Percentiles rank a stretch among this genome's conserved stretches.
Evolutionary conservation across 106 monocot species (phyloP).

Genomic region (Phalaenopsis equestris): DNA sequence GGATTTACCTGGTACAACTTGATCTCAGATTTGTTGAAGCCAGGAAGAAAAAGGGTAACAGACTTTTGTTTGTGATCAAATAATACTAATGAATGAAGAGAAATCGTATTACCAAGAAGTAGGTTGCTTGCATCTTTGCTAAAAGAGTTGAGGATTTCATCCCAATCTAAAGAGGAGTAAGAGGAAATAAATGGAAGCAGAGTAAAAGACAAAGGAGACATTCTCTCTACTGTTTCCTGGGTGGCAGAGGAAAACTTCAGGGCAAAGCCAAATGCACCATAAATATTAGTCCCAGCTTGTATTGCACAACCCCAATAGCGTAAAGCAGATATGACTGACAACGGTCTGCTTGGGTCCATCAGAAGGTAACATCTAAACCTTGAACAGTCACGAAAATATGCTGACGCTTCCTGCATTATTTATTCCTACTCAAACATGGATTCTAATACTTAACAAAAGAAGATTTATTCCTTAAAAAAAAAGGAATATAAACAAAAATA

Average conservation of each 20-base stretch:
- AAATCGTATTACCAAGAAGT: constrained; percentile 19
- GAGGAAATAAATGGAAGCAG: constrained; percentile 44
- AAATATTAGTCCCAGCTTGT: constrained; percentile 71
- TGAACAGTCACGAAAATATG: constrained; percentile 49
- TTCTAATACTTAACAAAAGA: not conserved
- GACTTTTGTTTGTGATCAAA: constrained; percentile 51
- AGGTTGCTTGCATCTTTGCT: constrained; percentile 33
- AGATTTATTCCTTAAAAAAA: not conserved
- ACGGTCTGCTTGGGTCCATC: constrained; percentile 44
- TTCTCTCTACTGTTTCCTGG: constrained; percentile 26
- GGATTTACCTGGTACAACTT: constrained; percentile 75
- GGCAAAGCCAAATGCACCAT: constrained; percentile 65
- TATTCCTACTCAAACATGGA: not conserved
- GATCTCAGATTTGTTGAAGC: constrained; percentile 89
- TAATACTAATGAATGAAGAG: constrained; percentile 34
- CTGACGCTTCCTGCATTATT: constrained; percentile 42
- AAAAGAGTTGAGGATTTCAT: constrained; percentile 23
- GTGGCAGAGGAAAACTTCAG: constrained; percentile 23
- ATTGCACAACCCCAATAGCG: constrained; percentile 97
- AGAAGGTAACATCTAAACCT: constrained; percentile 74
- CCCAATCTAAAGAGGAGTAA: constrained; percentile 47
- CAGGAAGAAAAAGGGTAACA: constrained; percentile 86
- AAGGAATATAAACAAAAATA: not conserved
- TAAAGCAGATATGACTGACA: constrained; percentile 54
- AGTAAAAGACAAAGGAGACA: constrained; percentile 59